Conservation (phyloP, 1,284 basidiomycete genomes). For the Agroathelia rolfsii region DNA sequence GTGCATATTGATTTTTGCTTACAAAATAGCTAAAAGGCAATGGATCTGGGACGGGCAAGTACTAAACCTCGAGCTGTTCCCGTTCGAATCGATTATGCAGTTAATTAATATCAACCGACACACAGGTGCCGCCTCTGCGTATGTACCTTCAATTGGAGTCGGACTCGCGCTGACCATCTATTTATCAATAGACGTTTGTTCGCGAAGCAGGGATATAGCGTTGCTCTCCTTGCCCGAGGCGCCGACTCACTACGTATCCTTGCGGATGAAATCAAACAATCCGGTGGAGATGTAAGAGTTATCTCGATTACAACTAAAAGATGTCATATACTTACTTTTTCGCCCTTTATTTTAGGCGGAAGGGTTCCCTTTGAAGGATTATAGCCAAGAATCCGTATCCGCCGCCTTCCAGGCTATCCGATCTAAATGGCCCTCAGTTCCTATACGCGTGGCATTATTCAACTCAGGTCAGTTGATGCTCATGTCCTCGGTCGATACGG, state of each 20-base stretch:
- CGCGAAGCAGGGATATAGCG: conserved; percentile 53
- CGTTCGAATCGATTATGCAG: neutral
- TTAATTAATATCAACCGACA: conserved; percentile 21
- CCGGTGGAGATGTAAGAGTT: conserved; percentile 46
- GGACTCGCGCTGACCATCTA: conserved; percentile 5
- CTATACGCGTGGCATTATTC: conserved; percentile 57
- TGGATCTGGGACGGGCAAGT: conserved; percentile 23
- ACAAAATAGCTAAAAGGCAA: conserved; percentile 22
- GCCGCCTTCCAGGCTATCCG: conserved; percentile 47
- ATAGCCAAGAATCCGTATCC: conserved; percentile 42
- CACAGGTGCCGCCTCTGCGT: conserved; percentile 59
- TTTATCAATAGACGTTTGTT: conserved; percentile 41
- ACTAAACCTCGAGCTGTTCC: neutral
- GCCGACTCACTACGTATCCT: conserved; percentile 40
- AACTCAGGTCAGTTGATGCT: no score
- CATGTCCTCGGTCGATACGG: no score
- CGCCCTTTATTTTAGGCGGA: conserved; percentile 33
- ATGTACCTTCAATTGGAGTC: conserved; percentile 15
- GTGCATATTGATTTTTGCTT: neutral
- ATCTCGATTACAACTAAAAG: neutral
- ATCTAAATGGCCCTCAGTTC: conserved; percentile 34
- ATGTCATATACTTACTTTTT: neutral
- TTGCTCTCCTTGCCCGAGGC: conserved; percentile 60
- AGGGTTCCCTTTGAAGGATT: conserved; percentile 48
- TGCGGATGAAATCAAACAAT: conserved; percentile 42